Evolutionary conservation across 2,329 filamentous ascomycete species (phyloP).

Genomic region (Cladophialophora exuberans): DNA sequence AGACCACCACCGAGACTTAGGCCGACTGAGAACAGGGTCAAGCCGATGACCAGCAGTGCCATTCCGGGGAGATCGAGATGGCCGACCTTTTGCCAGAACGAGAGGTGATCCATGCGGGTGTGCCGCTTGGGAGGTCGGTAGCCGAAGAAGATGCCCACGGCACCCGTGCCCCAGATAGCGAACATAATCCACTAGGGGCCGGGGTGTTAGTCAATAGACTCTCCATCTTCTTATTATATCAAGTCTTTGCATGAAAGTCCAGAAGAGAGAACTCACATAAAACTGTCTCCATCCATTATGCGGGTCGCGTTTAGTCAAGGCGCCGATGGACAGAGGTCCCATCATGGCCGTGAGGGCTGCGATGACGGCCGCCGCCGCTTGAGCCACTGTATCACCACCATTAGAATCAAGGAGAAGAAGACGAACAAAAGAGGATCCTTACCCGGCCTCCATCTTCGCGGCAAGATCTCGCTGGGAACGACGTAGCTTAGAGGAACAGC

Average conservation of each 20-base stretch:
- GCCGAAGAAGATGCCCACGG: conserved; percentile 13
- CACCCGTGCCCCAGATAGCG: conserved; percentile 15
- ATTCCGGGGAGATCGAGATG: conserved; percentile 13
- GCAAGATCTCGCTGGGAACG: conserved; percentile 20
- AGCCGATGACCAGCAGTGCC: conserved; percentile 11
- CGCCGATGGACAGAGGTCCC: conserved; percentile 19
- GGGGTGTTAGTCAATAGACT: background rate
- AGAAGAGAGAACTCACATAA: background rate
- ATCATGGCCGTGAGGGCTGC: conserved; percentile 2
- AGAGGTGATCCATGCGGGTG: conserved; percentile 21
- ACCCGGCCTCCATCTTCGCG: conserved; percentile 23
- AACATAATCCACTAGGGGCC: conserved; percentile 21
- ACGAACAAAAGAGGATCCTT: conserved; percentile 6
- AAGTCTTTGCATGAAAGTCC: background rate
- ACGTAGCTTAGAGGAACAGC: conserved; percentile 10
- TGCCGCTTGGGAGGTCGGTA: conserved; percentile 22
- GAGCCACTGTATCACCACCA: too few species aligned
- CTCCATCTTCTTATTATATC: too few species aligned
- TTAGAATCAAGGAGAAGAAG: too few species aligned
- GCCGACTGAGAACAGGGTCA: conserved; percentile 16
- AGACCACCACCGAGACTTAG: conserved; percentile 20
- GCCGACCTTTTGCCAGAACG: conserved; percentile 12
- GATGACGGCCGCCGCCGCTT: conserved; percentile 14
- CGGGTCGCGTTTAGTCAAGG: conserved; percentile 14
- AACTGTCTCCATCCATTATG: conserved; percentile 18